Evolutionary conservation across 192 early-diverging fungal species (phyloP).

Genomic region (Coemansia sp.): DNA sequence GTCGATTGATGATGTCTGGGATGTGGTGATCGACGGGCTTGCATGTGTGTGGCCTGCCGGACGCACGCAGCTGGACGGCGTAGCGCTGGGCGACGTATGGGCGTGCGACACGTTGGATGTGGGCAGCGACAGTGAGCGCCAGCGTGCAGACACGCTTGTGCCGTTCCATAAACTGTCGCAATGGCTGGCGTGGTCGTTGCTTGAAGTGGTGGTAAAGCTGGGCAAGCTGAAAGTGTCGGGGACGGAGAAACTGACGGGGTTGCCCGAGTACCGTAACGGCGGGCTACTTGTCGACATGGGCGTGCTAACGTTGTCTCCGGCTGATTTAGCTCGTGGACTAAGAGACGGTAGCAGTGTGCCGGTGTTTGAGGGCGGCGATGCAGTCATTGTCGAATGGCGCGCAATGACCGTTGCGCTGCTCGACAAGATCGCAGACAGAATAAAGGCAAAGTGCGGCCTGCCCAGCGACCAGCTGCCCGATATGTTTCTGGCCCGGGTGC

Average conservation of each 20-base stretch:
- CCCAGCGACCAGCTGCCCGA: constrained; percentile 55
- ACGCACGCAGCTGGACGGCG: constrained; percentile 72
- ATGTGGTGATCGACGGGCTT: constrained; percentile 74
- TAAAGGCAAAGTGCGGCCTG: constrained; percentile 61
- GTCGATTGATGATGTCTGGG: constrained; percentile 74
- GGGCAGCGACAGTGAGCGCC: not conserved
- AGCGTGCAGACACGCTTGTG: constrained; percentile 55
- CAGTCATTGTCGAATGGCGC: constrained; percentile 90
- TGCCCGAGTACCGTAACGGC: constrained; percentile 84
- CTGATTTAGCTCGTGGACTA: constrained; percentile 60
- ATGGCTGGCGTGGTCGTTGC: constrained; percentile 92
- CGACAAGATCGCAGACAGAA: constrained; percentile 66
- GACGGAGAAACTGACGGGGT: constrained; percentile 74
- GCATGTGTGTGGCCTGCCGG: constrained; percentile 85
- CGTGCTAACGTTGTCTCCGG: constrained; percentile 64
- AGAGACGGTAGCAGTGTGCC: constrained; percentile 56
- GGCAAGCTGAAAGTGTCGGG: constrained; percentile 54
- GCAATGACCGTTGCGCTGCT: constrained; percentile 84
- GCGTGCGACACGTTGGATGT: constrained; percentile 60
- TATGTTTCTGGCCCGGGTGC: constrained; percentile 74
- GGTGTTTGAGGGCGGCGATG: constrained; percentile 73
- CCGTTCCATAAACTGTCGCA: constrained; percentile 94
- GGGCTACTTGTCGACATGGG: constrained; percentile 87
- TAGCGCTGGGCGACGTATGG: constrained; percentile 91
- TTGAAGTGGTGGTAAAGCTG: constrained; percentile 73